Percentiles rank a stretch among this genome's conserved stretches.
These are phyloP conservation scores for Ganoderma boninense DNA, from an alignment of 1,284 basidiomycete genomes.

Conservation along the genomic window DNA sequence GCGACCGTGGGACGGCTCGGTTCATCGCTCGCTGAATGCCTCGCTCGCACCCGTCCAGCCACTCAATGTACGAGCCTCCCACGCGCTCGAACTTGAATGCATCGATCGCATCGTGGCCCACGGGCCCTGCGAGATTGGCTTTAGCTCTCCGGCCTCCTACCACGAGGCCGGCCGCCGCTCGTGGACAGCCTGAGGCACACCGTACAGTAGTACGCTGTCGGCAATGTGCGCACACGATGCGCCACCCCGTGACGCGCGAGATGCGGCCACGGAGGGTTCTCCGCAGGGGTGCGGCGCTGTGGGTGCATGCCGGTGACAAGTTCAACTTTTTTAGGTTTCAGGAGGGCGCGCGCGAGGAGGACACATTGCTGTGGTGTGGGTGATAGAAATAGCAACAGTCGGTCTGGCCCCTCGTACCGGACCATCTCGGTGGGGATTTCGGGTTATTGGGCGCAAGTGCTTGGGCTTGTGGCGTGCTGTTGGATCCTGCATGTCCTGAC, in stretches of 20 bases:
- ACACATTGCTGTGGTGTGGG: not conserved
- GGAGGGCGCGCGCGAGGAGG: not conserved
- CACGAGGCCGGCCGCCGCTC: conserved; percentile 3
- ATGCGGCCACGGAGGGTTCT: not conserved
- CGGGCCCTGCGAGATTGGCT: conserved; percentile 11
- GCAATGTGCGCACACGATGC: no score
- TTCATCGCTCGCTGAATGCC: not conserved
- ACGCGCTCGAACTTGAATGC: not conserved
- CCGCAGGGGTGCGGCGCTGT: not conserved
- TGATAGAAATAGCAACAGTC: not conserved
- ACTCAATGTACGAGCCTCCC: not conserved
- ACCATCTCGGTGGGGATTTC: not conserved
- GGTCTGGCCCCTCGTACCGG: not conserved
- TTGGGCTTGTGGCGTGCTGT: not conserved
- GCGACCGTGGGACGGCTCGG: not conserved
- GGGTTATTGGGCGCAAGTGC: not conserved
- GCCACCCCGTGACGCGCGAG: not conserved
- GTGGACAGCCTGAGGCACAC: not conserved
- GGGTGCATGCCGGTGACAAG: not conserved
- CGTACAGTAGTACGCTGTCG: not conserved
- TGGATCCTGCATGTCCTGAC: not conserved
- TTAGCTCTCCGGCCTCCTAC: conserved; percentile 15
- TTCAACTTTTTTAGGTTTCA: not conserved
- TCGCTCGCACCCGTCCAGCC: not conserved
- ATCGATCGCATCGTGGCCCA: not conserved